Percentiles rank a stretch among this genome's conserved stretches.
These are phyloP conservation scores for Penicillium sp. DNA, from an alignment of 2,329 filamentous ascomycete genomes.

Conservation along the genomic window DNA sequence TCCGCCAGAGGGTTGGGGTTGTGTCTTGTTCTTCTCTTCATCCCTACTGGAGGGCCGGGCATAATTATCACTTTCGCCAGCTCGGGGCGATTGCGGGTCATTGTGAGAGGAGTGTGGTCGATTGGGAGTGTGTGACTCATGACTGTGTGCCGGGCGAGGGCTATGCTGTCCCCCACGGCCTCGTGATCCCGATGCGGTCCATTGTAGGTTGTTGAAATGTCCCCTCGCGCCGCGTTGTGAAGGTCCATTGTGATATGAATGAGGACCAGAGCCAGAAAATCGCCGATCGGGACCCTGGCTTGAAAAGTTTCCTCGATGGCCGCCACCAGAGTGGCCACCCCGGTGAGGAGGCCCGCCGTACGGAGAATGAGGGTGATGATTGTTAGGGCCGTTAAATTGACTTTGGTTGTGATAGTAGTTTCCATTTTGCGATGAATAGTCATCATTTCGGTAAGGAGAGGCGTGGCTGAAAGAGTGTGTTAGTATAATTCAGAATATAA, in stretches of 20 bases:
- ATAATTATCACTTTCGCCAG: conserved; percentile 58
- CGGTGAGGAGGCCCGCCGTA: conserved; percentile 50
- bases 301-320: conserved; percentile 61
- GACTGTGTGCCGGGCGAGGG: conserved; percentile 39
- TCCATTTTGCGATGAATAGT: conserved; percentile 50
- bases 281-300: conserved; percentile 46
- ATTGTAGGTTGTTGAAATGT: conserved; percentile 67
- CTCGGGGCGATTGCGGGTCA: conserved; percentile 35
- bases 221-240: conserved; percentile 53
- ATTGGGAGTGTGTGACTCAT: conserved; percentile 33
- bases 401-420: conserved; percentile 54
- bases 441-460: conserved; percentile 58
- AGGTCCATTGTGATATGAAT: conserved; percentile 43
- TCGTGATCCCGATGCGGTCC: conserved; percentile 60
- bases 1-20: conserved; percentile 40
- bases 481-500: conserved; percentile 9
- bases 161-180: conserved; percentile 49
- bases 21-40: conserved; percentile 60
- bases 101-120: conserved; percentile 32
- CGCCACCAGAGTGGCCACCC: conserved; percentile 48
- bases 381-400: conserved; percentile 56
- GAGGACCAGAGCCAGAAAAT: conserved; percentile 46
- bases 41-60: conserved; percentile 63
- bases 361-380: conserved; percentile 43
- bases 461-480: conserved; percentile 58